Base-by-base conservation (phyloP, 352 stramenopile genomes). In the Elongisporangium anandrum region DNA sequence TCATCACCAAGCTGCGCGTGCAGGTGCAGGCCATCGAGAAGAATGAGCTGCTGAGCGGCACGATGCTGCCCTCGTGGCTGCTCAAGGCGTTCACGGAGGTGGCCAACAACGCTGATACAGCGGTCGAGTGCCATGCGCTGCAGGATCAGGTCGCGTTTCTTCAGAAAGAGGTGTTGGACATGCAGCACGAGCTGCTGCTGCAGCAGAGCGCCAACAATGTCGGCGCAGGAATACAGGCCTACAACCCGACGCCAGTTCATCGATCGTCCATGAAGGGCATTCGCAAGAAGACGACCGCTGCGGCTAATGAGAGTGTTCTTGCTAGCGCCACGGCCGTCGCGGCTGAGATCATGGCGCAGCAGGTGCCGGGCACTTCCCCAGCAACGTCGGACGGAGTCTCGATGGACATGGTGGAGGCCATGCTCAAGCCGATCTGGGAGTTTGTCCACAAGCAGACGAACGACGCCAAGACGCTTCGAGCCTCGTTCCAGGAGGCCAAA, bases 391-490 rank as follows among this genome's bases (percentile, higher is more conserved):
- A 59, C 7, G 52, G 52, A 57, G 47, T 21, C 63, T 76, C 41
- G 66, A 77, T 20, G 29, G 59, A 45, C 34, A 45, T 45, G 34
- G 34, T 74, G 15, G 66, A 77, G 17, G 34, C 60, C 1, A 60
- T 85, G 50, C 54, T 94, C 21, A 87, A 88, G 58, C 83, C 85
- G 10, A 52, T 94, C 0, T 89, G 85, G 79, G 79, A 90, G 24
- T 84, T 70, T n/a, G 78, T 92, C 24, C 81, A 92, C 54, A 85
- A 78, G 45, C 85, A 92, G 34, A 91, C 79, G 0, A 91, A 92
- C 56, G 74, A 88, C 39, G 88, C 92, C 29, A 77, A 78, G 1
- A 22, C 73, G 7, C 56, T 92, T 10, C 80, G 76, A 20, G 73
- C 89, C 23, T 66, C 69, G 19, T 92, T 90, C 29, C 70, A 77